phyloP scores from a whole-genome alignment of 768 basidiomycete genomes.

The Trametes elegans region DNA sequence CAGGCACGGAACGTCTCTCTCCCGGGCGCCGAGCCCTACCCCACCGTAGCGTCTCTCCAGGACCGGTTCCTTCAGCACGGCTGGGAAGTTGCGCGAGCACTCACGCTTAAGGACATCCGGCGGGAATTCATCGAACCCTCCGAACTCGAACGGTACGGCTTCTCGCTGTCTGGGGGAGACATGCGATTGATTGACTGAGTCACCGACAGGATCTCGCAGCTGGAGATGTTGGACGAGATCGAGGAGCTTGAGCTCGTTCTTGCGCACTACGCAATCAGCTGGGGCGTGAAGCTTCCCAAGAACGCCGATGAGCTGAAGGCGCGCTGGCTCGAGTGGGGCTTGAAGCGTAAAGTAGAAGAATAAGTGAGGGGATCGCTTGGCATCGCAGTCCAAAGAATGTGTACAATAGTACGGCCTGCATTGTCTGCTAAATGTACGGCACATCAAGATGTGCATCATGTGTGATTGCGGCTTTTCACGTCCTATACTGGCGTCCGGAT shows the following conservation, averaged over 20 bases:
- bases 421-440: no score
- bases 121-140: constrained; percentile 40
- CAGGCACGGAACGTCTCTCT: constrained; percentile 72
- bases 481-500: no score
- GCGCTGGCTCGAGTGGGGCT: constrained; percentile 22
- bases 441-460: no score
- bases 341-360: constrained; percentile 3
- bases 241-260: constrained; percentile 93
- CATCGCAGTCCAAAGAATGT: no score
- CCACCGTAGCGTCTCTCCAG: constrained; percentile 53
- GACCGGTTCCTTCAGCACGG: constrained; percentile 57
- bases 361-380: background rate
- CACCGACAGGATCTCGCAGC: constrained; percentile 57
- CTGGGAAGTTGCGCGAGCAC: constrained; percentile 52
- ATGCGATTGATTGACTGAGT: background rate
- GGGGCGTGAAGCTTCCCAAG: constrained; percentile 44
- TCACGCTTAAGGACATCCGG: constrained; percentile 72
- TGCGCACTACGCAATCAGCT: constrained; percentile 86
- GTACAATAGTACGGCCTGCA: no score
- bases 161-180: background rate
- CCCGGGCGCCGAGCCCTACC: constrained; percentile 68
- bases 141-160: constrained; percentile 59
- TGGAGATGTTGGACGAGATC: constrained; percentile 91
- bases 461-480: no score
- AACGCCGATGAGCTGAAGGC: background rate